Percentiles rank a stretch among this genome's conserved stretches.
phyloP scores from a whole-genome alignment of 2,329 filamentous ascomycete genomes.

The Stylonectria norvegica region DNA sequence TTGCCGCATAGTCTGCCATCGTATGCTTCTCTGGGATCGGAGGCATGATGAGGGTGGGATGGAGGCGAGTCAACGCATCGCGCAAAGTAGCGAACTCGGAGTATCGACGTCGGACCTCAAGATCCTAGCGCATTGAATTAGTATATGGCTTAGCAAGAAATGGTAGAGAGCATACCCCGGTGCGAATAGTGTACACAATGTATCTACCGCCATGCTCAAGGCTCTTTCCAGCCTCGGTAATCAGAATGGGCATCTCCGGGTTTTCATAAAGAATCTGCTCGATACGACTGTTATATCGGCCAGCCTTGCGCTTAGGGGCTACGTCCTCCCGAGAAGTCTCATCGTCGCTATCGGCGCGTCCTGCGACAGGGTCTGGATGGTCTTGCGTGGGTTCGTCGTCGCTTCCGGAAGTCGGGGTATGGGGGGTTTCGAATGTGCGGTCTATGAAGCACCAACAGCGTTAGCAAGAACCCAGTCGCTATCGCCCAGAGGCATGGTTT shows the following conservation, averaged over 20 bases:
- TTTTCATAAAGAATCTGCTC: constrained; percentile 98
- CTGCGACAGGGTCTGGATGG: constrained; percentile 21
- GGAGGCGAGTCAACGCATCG: constrained; percentile 82
- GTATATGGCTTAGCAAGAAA: background rate
- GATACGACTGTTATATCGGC: constrained; percentile 89
- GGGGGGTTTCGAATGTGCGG: constrained; percentile 58
- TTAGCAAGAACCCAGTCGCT: constrained; percentile 10
- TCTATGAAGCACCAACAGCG: constrained; percentile 21
- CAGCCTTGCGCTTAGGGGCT: constrained; percentile 66
- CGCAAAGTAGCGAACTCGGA: constrained; percentile 93
- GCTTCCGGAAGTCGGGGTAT: constrained; percentile 69
- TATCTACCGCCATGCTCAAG: constrained; percentile 85
- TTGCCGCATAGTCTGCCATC: constrained; percentile 97
- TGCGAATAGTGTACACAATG: constrained; percentile 96
- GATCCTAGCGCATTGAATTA: constrained; percentile 60
- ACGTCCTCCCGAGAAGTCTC: constrained; percentile 41
- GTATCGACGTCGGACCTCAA: constrained; percentile 91
- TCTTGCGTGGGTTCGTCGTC: constrained; percentile 57
- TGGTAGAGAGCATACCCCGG: constrained; percentile 62
- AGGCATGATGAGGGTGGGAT: constrained; percentile 92
- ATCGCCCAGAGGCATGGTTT: background rate
- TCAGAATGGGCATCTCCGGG: constrained; percentile 82
- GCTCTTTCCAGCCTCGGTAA: constrained; percentile 94
- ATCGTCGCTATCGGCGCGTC: constrained; percentile 47
- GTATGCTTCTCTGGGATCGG: constrained; percentile 98